Conservation (phyloP, 2,329 filamentous ascomycete species). For the Colletotrichum coccodes region DNA sequence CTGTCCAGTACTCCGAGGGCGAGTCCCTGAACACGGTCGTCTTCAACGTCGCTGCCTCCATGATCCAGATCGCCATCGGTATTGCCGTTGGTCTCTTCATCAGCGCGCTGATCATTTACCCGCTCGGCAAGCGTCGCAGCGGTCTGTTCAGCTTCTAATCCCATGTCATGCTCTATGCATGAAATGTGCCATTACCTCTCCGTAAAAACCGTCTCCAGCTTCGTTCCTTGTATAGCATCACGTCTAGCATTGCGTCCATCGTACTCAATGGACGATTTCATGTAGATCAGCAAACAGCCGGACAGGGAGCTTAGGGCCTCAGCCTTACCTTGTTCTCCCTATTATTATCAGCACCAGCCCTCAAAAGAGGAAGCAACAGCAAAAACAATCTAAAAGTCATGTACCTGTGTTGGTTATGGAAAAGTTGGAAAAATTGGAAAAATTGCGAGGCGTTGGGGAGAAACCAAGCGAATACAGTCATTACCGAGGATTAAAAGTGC, state of each 20-base stretch:
- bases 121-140: constrained; percentile 59
- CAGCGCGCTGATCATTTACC: constrained; percentile 59
- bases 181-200: not conserved
- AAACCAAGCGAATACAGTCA: not conserved
- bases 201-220: not conserved
- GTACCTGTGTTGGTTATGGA: not conserved
- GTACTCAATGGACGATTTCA: not conserved
- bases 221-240: not conserved
- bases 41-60: constrained; percentile 58
- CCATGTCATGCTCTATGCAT: not conserved
- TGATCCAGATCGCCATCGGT: constrained; percentile 64
- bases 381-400: not conserved
- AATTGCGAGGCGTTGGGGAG: not conserved
- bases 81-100: constrained; percentile 62
- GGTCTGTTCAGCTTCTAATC: constrained; percentile 59
- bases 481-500: not conserved
- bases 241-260: not conserved
- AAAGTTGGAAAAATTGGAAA: not conserved
- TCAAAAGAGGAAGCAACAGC: not conserved
- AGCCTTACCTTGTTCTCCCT: not conserved
- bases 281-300: not conserved
- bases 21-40: constrained; percentile 47
- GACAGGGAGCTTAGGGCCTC: not conserved
- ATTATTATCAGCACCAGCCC: not conserved
- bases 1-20: constrained; percentile 36